Conservation (phyloP, 2,329 filamentous ascomycete genomes). For the Exophiala alcalophila region DNA sequence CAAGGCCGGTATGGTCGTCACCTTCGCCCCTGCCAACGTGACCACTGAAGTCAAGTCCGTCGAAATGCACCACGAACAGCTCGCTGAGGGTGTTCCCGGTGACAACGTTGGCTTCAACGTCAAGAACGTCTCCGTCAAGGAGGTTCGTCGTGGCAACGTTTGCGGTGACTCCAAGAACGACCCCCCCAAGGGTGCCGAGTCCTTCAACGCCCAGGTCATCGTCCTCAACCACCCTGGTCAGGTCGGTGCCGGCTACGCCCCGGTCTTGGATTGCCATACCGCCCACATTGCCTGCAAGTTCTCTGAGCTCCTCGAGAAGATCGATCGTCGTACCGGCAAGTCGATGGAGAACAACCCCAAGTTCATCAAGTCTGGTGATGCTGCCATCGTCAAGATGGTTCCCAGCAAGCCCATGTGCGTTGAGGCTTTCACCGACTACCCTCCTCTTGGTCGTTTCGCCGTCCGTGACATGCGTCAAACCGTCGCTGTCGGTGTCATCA, state of each 20-base stretch:
- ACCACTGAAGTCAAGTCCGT: constrained; percentile 99
- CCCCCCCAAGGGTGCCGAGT: constrained; percentile 81
- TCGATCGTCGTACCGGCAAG: constrained; percentile 99
- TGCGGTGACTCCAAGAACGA: constrained; percentile 99
- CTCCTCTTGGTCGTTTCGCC: constrained; percentile 98
- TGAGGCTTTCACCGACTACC: constrained; percentile 99
- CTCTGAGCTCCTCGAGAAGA: constrained; percentile 98
- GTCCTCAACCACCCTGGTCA: constrained; percentile 99
- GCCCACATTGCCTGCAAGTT: constrained; percentile 99
- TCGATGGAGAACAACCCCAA: constrained; percentile 86
- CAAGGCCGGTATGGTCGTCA: constrained; percentile 80
- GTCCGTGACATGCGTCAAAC: constrained; percentile 86
- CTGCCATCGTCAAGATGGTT: constrained; percentile 99
- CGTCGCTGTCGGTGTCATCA: constrained; percentile 69
- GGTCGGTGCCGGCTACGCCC: constrained; percentile 98
- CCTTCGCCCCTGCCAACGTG: constrained; percentile 96
- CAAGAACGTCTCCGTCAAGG: constrained; percentile 99
- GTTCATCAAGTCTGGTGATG: constrained; percentile 99
- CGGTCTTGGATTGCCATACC: constrained; percentile 99
- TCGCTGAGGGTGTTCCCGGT: constrained; percentile 88
- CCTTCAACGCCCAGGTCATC: constrained; percentile 99
- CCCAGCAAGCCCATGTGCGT: constrained; percentile 99
- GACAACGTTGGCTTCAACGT: constrained; percentile 99
- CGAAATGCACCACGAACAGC: constrained; percentile 99
- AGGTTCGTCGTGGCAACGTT: constrained; percentile 99